phyloP scores from a whole-genome alignment of 2,329 filamentous ascomycete genomes.

The Fusarium sp. region DNA sequence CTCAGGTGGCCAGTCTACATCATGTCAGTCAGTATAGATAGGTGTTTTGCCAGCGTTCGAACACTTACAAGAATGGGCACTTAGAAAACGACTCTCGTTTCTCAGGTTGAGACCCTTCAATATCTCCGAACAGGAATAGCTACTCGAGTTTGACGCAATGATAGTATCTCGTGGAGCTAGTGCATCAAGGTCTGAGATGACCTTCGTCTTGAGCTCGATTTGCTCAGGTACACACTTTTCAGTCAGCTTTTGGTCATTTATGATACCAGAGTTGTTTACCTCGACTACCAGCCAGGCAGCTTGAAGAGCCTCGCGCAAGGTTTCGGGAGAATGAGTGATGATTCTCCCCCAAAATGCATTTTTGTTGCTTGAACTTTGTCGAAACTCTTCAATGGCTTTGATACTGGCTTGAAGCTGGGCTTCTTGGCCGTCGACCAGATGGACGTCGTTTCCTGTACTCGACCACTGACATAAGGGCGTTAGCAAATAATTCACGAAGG shows the following conservation, averaged over 20 bases:
- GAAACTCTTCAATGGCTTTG: conserved; percentile 40
- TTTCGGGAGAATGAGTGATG: conserved; percentile 29
- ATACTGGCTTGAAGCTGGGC: conserved; percentile 41
- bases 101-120: conserved; percentile 48
- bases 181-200: conserved; percentile 52
- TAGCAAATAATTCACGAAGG: neutral
- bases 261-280: conserved; percentile 4
- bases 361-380: neutral
- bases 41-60: rapidly evolving
- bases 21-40: neutral
- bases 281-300: conserved; percentile 43
- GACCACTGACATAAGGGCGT: conserved; percentile 39
- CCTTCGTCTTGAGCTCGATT: conserved; percentile 51
- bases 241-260: neutral
- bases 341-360: conserved; percentile 32
- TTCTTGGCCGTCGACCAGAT: conserved; percentile 42
- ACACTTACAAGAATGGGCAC: conserved; percentile 54
- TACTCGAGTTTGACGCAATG: conserved; percentile 59
- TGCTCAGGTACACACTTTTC: conserved; percentile 55
- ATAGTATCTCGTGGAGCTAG: conserved; percentile 49
- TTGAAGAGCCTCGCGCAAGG: conserved; percentile 30
- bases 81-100: conserved; percentile 50
- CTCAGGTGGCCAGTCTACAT: conserved; percentile 46
- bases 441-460: conserved; percentile 43
- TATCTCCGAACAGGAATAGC: conserved; percentile 56